A percentile compares a stretch with the other conserved stretches of the same genome.
Evolutionary conservation across 23 red algal genomes (phyloP).

Genomic region (Gracilaria gracilis): DNA sequence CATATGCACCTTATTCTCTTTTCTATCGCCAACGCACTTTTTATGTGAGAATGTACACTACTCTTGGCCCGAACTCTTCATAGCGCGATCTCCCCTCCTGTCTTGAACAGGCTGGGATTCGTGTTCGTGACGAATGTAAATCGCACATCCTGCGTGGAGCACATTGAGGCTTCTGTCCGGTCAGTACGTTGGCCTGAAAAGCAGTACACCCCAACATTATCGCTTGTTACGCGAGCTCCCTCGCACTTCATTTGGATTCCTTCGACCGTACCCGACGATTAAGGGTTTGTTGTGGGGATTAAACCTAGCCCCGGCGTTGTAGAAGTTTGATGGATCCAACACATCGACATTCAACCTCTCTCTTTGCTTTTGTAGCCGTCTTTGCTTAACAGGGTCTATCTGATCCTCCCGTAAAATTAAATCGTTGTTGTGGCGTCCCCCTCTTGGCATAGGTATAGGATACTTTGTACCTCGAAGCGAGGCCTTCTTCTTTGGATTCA

Average conservation of each 20-base stretch:
- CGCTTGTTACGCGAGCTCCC: conserved; percentile 21
- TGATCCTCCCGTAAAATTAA: conserved; percentile 88
- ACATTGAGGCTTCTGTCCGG: neutral
- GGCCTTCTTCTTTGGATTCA: conserved; percentile 69
- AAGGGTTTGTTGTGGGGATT: conserved; percentile 59
- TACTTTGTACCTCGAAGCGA: conserved; percentile 86
- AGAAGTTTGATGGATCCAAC: conserved; percentile 75
- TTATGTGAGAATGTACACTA: conserved; percentile 25
- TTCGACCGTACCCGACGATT: conserved; percentile 74
- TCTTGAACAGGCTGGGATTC: neutral
- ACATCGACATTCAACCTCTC: conserved; percentile 72
- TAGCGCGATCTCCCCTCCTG: neutral
- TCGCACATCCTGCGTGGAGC: conserved; percentile 4
- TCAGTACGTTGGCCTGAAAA: neutral
- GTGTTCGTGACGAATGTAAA: conserved; percentile 10
- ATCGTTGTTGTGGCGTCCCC: conserved; percentile 83
- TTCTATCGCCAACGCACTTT: neutral
- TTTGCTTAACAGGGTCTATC: conserved; percentile 66
- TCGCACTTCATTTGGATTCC: conserved; percentile 77
- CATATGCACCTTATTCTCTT: neutral
- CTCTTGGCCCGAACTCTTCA: neutral
- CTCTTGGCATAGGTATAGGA: conserved; percentile 86
- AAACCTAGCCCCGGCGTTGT: conserved; percentile 82
- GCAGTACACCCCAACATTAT: neutral
- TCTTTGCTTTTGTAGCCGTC: conserved; percentile 47